These are phyloP conservation scores for Pyrenophora teres DNA, from an alignment of 2,329 filamentous ascomycete genomes.

Conservation along the genomic window DNA sequence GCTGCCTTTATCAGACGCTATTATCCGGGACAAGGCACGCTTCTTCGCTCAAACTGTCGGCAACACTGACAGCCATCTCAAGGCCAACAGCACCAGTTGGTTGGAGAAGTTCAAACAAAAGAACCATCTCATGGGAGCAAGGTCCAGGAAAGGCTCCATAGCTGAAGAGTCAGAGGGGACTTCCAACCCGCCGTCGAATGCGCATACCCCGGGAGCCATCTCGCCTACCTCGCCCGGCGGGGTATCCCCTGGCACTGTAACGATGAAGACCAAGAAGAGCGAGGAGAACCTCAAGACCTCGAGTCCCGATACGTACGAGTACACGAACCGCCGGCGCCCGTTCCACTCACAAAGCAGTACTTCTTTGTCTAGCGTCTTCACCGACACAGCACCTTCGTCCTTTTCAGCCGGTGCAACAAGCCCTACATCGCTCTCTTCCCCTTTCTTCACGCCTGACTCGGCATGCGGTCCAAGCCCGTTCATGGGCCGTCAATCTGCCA, in stretches of 20 bases:
- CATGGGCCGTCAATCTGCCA: conserved; percentile 56
- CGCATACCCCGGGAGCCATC: conserved; percentile 67
- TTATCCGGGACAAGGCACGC: conserved; percentile 81
- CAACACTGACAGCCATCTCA: conserved; percentile 71
- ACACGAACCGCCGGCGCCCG: conserved; percentile 64
- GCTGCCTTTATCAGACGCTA: conserved; percentile 73
- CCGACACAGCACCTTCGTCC: conserved; percentile 65
- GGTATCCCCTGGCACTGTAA: conserved; percentile 72
- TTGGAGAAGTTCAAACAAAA: conserved; percentile 96
- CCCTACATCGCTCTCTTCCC: conserved; percentile 72
- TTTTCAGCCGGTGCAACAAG: conserved; percentile 75
- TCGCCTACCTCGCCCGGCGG: conserved; percentile 75
- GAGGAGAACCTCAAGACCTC: conserved; percentile 69
- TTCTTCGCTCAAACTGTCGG: conserved; percentile 78
- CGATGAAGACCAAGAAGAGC: conserved; percentile 64
- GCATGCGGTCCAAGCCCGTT: conserved; percentile 67
- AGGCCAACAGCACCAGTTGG: conserved; percentile 76
- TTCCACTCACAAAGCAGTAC: conserved; percentile 69
- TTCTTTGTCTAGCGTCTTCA: conserved; percentile 70
- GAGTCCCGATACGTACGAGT: conserved; percentile 63
- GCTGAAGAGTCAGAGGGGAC: conserved; percentile 70
- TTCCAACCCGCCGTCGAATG: conserved; percentile 61
- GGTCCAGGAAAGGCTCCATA: conserved; percentile 59
- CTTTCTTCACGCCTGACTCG: conserved; percentile 79
- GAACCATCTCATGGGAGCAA: conserved; percentile 65